Percentiles rank a stretch among this genome's conserved stretches.
Conservation (phyloP, 305 asterid species). For the Ajuga reptans region DNA sequence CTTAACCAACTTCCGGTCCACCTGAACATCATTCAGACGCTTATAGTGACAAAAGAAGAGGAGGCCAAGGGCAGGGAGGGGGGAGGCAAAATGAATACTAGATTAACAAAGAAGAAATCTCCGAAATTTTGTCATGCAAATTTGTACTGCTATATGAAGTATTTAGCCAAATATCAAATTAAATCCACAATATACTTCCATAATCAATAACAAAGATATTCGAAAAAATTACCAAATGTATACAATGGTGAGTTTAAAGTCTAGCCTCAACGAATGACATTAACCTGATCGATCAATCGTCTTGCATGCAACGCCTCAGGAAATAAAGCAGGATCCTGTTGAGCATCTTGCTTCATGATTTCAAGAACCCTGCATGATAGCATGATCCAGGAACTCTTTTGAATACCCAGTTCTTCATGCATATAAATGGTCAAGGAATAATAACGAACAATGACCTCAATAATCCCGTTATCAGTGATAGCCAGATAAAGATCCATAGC, state of each 20-base stretch:
- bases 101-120: constrained; percentile 1
- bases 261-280: constrained; percentile 12
- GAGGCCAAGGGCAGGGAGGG: neutral
- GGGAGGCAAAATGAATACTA: neutral
- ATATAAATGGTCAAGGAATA: neutral
- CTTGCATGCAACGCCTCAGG: constrained; percentile 75
- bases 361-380: constrained; percentile 67
- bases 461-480: neutral
- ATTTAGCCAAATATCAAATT: constrained; percentile 11
- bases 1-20: constrained; percentile 78
- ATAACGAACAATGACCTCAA: neutral
- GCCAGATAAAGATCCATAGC: neutral
- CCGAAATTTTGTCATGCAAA: neutral
- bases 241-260: neutral
- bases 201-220: constrained; percentile 1
- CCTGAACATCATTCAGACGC: constrained; percentile 35
- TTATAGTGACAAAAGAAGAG: constrained; percentile 12
- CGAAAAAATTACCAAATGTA: neutral
- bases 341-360: constrained; percentile 80
- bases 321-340: constrained; percentile 63
- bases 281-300: constrained; percentile 68
- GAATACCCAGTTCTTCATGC: neutral
- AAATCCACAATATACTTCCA: neutral
- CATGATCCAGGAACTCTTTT: constrained; percentile 12
- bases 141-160: constrained; percentile 13